phyloP scores from a whole-genome alignment of 1,139 yeast genomes.

The Suhomyces wounanorum region DNA sequence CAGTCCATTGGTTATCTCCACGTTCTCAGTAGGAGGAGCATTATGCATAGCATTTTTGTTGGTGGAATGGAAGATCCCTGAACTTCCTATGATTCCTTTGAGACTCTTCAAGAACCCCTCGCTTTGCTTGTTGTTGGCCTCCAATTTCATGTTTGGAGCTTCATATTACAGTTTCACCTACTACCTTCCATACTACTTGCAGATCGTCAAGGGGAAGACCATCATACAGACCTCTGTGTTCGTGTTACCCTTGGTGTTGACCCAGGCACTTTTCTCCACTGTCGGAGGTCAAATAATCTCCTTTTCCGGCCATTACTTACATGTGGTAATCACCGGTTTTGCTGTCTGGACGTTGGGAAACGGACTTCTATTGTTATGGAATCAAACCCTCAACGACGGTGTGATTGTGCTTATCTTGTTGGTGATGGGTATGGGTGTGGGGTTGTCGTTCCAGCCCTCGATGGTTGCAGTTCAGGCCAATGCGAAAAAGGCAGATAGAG shows the following conservation, averaged over 20 bases:
- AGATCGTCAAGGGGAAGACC: constrained; percentile 46
- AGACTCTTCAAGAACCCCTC: constrained; percentile 42
- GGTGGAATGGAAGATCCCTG: constrained; percentile 52
- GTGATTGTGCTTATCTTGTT: constrained; percentile 37
- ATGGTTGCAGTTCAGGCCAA: constrained; percentile 60
- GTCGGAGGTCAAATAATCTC: constrained; percentile 48
- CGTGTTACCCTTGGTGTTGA: constrained; percentile 44
- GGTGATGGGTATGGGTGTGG: constrained; percentile 52
- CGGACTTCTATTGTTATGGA: constrained; percentile 40
- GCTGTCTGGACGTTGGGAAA: constrained; percentile 44
- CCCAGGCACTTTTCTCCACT: constrained; percentile 43
- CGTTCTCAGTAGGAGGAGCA: constrained; percentile 49
- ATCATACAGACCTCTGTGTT: constrained; percentile 42
- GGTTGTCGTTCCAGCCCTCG: constrained; percentile 56
- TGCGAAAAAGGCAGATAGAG: constrained; percentile 51
- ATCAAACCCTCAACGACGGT: constrained; percentile 31
- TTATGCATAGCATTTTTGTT: constrained; percentile 42
- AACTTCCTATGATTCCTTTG: constrained; percentile 59
- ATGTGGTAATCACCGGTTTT: constrained; percentile 45
- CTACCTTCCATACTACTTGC: constrained; percentile 53
- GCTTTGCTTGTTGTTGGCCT: constrained; percentile 42
- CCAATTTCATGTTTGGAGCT: constrained; percentile 53
- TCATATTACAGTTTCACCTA: constrained; percentile 47
- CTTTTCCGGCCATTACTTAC: constrained; percentile 43
- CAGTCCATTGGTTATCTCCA: constrained; percentile 47